Conservation (phyloP, 2,329 filamentous ascomycete species). For the Zalaria obscura region DNA sequence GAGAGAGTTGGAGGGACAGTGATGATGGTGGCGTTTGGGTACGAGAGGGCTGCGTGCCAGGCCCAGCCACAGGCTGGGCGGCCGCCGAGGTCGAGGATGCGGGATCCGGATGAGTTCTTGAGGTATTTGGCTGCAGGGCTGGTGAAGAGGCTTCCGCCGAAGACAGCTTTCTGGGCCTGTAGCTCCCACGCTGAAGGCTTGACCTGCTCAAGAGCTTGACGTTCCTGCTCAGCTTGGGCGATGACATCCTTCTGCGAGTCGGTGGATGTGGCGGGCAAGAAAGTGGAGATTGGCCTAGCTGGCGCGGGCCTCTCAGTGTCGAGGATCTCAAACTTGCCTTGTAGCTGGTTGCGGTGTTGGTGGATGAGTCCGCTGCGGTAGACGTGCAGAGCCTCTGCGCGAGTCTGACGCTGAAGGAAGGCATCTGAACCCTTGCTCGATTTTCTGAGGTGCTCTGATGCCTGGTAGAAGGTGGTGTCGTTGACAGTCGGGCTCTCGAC, state of each 20-base stretch:
- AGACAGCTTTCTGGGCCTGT: constrained; percentile 45
- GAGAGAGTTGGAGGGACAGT: constrained; percentile 49
- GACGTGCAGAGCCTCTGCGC: constrained; percentile 80
- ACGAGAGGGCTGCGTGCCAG: constrained; percentile 81
- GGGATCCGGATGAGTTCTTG: constrained; percentile 29
- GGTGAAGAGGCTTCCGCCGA: constrained; percentile 45
- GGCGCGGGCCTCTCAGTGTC: constrained; percentile 26
- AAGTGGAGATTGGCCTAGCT: constrained; percentile 29
- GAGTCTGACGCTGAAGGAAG: constrained; percentile 70
- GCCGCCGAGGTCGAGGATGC: constrained; percentile 77
- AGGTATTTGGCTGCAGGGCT: constrained; percentile 33
- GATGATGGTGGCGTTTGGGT: constrained; percentile 73
- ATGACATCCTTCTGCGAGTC: constrained; percentile 17
- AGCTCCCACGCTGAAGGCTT: constrained; percentile 46
- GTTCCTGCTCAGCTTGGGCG: constrained; percentile 51
- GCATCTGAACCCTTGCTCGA: constrained; percentile 53
- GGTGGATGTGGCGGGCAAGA: constrained; percentile 25
- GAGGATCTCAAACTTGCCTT: constrained; percentile 71
- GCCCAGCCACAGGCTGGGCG: constrained; percentile 84
- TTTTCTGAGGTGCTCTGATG: constrained; percentile 63
- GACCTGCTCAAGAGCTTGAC: constrained; percentile 62
- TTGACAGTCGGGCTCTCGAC: not conserved
- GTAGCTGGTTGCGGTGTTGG: constrained; percentile 64
- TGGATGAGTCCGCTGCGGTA: constrained; percentile 61
- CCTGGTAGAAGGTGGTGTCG: constrained; percentile 76